Percentiles rank a stretch among this genome's conserved stretches.
These are phyloP conservation scores for Blastobotrys illinoisensis DNA, from an alignment of 1,139 yeast genomes.

Conservation along the genomic window DNA sequence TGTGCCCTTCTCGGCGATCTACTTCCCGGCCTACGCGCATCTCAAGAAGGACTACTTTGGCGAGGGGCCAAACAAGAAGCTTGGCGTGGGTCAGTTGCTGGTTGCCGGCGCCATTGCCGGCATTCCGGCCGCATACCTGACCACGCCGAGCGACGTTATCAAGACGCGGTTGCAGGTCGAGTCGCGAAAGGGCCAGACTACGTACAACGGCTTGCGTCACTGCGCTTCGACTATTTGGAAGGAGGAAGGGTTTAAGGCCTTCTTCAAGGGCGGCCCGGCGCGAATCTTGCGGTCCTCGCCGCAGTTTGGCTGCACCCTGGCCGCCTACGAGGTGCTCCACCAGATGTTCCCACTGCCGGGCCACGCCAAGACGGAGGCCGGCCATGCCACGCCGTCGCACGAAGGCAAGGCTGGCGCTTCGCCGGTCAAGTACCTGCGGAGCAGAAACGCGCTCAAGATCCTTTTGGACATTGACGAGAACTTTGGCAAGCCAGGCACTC, in stretches of 20 bases:
- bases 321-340: constrained; percentile 87
- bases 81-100: constrained; percentile 78
- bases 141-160: constrained; percentile 95
- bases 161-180: constrained; percentile 93
- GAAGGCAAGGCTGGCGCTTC: constrained; percentile 24
- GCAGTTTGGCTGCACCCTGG: constrained; percentile 95
- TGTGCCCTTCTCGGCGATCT: constrained; percentile 94
- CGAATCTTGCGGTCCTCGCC: constrained; percentile 94
- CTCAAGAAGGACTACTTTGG: constrained; percentile 76
- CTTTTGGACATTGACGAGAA: constrained; percentile 42
- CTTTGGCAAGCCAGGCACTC: constrained; percentile 37
- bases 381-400: constrained; percentile 38
- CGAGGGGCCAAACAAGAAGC: constrained; percentile 65
- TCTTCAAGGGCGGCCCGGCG: constrained; percentile 96
- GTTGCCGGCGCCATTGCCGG: constrained; percentile 94
- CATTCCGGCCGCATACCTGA: constrained; percentile 93
- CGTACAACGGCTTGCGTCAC: constrained; percentile 69
- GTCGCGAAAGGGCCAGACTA: constrained; percentile 68
- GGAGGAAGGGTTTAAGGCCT: constrained; percentile 77
- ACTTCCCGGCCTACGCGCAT: constrained; percentile 96
- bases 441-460: constrained; percentile 41
- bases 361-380: constrained; percentile 37
- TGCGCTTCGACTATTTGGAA: constrained; percentile 67
- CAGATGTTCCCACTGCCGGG: constrained; percentile 49
- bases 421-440: constrained; percentile 37